Percentiles rank a stretch among this genome's conserved stretches.
phyloP scores from a whole-genome alignment of 768 basidiomycete species.

The Leccinum variicolor region DNA sequence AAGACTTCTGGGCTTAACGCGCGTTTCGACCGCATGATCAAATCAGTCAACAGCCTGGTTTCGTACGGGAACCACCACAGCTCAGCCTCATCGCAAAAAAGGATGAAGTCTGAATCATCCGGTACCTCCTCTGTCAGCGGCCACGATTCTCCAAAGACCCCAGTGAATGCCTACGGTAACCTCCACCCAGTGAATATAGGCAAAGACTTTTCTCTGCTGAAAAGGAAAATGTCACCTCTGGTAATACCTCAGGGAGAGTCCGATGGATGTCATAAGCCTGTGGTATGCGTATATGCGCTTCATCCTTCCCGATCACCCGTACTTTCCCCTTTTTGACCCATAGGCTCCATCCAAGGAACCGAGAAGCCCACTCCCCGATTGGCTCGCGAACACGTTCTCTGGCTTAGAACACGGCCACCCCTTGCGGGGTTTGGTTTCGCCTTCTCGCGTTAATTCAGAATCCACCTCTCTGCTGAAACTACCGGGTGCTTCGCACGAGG shows the following conservation, averaged over 20 bases:
- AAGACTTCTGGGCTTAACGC: conserved; percentile 51
- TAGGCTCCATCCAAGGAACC: conserved; percentile 19
- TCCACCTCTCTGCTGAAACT: neutral
- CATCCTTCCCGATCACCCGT: conserved; percentile 9
- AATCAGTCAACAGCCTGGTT: conserved; percentile 47
- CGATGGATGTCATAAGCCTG: conserved; percentile 5
- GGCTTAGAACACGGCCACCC: conserved; percentile 38
- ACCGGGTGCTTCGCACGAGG: conserved; percentile 9
- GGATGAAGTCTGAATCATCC: conserved; percentile 32
- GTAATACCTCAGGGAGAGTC: conserved; percentile 3
- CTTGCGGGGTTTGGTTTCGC: conserved; percentile 30
- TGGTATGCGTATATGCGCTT: conserved; percentile 32
- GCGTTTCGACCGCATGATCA: conserved; percentile 66
- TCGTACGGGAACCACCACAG: conserved; percentile 15
- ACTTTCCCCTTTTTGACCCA: conserved; percentile 10
- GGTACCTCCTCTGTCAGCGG: conserved; percentile 45
- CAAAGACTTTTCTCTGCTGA: conserved; percentile 41
- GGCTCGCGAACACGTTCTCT: conserved; percentile 54
- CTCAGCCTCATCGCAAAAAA: conserved; percentile 26
- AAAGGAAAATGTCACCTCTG: conserved; percentile 28
- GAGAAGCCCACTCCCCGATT: conserved; percentile 43
- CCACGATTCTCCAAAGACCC: conserved; percentile 39
- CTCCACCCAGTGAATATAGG: conserved; percentile 38
- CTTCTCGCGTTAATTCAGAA: conserved; percentile 10
- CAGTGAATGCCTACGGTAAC: conserved; percentile 37